These are phyloP conservation scores for Epichloe sp. DNA, from an alignment of 2,329 filamentous ascomycete species.

Conservation along the genomic window DNA sequence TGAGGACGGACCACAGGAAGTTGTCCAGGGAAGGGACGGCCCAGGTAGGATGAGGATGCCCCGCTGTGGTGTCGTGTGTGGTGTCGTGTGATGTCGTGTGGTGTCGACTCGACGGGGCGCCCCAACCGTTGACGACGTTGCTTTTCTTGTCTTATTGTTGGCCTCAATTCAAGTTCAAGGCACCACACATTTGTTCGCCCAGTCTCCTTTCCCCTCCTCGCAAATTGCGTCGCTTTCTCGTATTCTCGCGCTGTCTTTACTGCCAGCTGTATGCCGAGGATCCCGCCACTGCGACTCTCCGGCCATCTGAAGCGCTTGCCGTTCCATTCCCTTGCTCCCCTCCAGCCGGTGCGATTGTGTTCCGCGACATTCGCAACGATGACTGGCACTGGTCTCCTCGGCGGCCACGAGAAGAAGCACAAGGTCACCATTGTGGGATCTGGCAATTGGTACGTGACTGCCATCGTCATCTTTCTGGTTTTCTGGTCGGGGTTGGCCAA, in stretches of 20 bases:
- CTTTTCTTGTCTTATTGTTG: background rate
- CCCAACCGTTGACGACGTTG: background rate
- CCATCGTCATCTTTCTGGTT: background rate
- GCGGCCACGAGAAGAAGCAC: constrained; percentile 57
- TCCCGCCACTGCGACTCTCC: background rate
- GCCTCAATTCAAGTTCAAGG: background rate
- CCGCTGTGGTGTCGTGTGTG: background rate
- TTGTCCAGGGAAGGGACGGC: background rate
- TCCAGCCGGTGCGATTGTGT: background rate
- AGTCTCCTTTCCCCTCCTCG: background rate
- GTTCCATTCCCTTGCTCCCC: background rate
- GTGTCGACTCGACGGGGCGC: background rate
- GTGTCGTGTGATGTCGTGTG: background rate
- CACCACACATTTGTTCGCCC: background rate
- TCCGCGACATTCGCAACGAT: constrained; percentile 15
- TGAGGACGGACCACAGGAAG: background rate
- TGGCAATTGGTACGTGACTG: constrained; percentile 67
- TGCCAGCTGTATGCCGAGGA: constrained; percentile 3
- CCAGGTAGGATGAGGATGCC: background rate
- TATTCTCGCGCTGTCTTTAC: background rate
- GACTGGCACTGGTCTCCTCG: constrained; percentile 22
- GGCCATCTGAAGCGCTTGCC: background rate
- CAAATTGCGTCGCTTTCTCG: background rate
- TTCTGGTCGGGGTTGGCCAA: background rate
- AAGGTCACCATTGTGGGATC: constrained; percentile 91